phyloP scores from a whole-genome alignment of 306 rosid genomes.

The Phaseolus lunatus region DNA sequence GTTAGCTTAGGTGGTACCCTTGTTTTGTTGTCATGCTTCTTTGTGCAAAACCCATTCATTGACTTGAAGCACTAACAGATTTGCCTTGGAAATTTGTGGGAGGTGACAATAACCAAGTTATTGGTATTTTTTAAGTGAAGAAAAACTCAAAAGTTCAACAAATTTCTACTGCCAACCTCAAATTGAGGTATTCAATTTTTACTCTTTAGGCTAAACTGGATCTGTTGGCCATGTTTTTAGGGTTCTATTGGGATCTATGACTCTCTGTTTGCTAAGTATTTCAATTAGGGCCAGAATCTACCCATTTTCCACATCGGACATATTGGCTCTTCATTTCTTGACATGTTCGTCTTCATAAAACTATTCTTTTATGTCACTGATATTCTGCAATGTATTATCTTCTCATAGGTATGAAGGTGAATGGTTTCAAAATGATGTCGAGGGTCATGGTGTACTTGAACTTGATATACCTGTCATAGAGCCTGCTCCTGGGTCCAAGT shows the following conservation, averaged over 20 bases:
- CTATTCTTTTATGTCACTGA: constrained; percentile 35
- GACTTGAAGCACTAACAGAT: background rate
- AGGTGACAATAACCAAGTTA: background rate
- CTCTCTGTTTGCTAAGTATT: background rate
- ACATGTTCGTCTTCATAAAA: constrained; percentile 15
- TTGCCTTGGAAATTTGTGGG: background rate
- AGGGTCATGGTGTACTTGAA: constrained; percentile 96
- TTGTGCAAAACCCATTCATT: background rate
- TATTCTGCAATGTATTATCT: constrained; percentile 36
- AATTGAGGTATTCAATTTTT: background rate
- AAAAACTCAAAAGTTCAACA: background rate
- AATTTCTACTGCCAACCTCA: constrained; percentile 1
- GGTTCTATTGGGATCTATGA: background rate
- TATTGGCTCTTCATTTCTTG: constrained; percentile 30
- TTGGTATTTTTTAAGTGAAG: background rate
- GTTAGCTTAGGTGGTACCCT: background rate
- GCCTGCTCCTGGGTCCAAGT: constrained; percentile 94
- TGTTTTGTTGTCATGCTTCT: background rate
- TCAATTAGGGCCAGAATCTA: background rate
- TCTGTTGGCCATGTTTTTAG: constrained; percentile 20
- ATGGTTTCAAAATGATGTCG: constrained; percentile 88
- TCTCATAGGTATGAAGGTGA: constrained; percentile 92
- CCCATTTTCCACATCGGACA: background rate
- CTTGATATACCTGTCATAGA: constrained; percentile 89
- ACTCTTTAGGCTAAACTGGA: constrained; percentile 1